Percentiles rank a stretch among this genome's conserved stretches.
Evolutionary conservation across 768 basidiomycete species (phyloP).

Genomic region (Mycena rosella): DNA sequence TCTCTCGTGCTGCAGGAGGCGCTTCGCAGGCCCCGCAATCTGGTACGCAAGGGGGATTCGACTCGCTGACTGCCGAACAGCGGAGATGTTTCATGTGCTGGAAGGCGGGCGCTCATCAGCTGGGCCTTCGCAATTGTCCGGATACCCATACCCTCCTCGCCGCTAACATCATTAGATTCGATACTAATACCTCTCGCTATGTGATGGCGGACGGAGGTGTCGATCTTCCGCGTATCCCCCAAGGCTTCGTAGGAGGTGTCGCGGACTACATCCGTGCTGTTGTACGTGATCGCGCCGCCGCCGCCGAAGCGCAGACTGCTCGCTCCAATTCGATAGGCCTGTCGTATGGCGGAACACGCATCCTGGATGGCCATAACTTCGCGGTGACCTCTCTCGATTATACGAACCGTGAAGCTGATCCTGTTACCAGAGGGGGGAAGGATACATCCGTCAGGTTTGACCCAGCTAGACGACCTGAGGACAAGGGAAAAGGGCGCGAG

Average conservation of each 20-base stretch:
- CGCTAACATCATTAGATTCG: not conserved
- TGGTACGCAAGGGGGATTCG: not conserved
- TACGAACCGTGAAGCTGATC: not conserved
- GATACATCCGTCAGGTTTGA: conserved; percentile 17
- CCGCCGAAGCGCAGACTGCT: conserved; percentile 5
- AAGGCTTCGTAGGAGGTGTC: conserved; percentile 13
- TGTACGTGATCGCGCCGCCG: not conserved
- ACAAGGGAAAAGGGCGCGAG: not conserved
- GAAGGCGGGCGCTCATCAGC: not conserved
- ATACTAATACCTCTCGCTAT: not conserved
- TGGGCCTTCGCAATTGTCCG: not conserved
- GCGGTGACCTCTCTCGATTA: conserved; percentile 15
- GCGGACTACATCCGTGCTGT: conserved; percentile 18
- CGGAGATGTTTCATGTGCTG: conserved; percentile 15
- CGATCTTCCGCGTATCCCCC: not conserved
- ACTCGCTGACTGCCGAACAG: not conserved
- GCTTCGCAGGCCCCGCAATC: not conserved
- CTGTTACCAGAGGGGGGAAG: conserved; percentile 2
- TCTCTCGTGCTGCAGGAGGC: not conserved
- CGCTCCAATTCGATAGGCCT: not conserved
- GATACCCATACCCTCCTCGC: not conserved
- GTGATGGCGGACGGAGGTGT: not conserved
- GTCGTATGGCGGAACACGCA: not conserved
- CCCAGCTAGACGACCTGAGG: conserved; percentile 2
- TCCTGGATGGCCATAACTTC: conserved; percentile 5